Evolutionary conservation across 768 basidiomycete species (phyloP), one percentile per base, ranked within the genome.

Genomic region (Mrakia hoshinonis): DNA sequence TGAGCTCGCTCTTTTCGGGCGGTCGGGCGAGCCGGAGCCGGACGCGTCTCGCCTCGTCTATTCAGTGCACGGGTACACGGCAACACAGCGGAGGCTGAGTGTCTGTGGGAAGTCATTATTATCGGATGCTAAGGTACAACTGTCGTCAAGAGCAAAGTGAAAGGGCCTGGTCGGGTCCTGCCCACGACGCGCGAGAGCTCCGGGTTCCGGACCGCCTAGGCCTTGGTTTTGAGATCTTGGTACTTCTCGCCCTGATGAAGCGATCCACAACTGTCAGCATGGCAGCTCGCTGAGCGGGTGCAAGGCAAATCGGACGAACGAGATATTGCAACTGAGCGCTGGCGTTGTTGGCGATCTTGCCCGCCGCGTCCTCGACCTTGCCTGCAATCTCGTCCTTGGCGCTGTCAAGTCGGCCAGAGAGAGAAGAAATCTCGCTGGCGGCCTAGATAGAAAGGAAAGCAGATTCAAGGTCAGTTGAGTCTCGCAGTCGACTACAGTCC

Each of bases 361-460:
- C 58, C n/a, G 31, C 58, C 34, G 36, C 31, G 34, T 61, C 58
- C 58, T 61, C 58, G 18, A 61, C 58, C 58, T 39, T 61, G 20
- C 34, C 34, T 22, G 20, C 22, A 10, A 39, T 34, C 34, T 61
- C 58, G 18, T 61, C 58, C 36, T 61, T 61, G 1, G 58, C 58
- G 12, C 58, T 61, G 4, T 61, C 58, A 5, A 61, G 34, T 36
- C 22, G 31, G 20, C 6, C 22, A 18, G 58, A 11, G 58, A 61
- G 34, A n/a, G 58, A 61, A 2, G 26, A 18, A 3, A 36, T 31
- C 13, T 31, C 58, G 34, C 31, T 36, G 31, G 36, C 20, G 22
- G 58, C 58, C 58, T 61, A 15, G 15, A 43, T 43, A 43, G 15
- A 43, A 43, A 43, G 15, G 15, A 43, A 15, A 43, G 43, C 43